Percentiles rank a stretch among this genome's conserved stretches.
These are phyloP conservation scores for Oxyria digyna DNA, from an alignment of 148 eudicot species.

Conservation along the genomic window DNA sequence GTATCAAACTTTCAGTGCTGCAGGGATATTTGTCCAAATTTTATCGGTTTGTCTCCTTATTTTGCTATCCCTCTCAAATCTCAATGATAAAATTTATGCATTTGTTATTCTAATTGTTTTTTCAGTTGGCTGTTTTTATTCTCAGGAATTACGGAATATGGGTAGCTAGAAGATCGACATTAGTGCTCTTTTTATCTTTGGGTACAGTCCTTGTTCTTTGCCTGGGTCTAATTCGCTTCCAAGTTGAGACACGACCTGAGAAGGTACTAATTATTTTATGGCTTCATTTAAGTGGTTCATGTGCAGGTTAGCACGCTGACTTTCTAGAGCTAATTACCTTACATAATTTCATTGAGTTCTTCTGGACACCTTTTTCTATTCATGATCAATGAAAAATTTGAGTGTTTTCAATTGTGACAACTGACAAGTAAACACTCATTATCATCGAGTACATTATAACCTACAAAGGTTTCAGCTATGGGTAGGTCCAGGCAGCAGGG, in stretches of 20 bases:
- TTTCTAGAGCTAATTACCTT: not conserved
- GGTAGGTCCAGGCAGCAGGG: slow-evolving; percentile 96
- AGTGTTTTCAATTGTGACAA: not conserved
- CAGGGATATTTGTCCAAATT: slow-evolving; percentile 87
- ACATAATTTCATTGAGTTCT: not conserved
- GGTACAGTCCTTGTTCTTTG: slow-evolving; percentile 60
- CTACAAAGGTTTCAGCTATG: slow-evolving; percentile 60
- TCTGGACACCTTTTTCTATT: not conserved
- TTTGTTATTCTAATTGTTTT: not conserved
- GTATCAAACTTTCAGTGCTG: slow-evolving; percentile 77
- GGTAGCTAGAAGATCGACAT: slow-evolving; percentile 81
- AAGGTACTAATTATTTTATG: slow-evolving; percentile 42
- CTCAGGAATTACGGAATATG: slow-evolving; percentile 87
- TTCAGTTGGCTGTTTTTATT: slow-evolving; percentile 8
- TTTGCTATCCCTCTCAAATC: not conserved
- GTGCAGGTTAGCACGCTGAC: not conserved
- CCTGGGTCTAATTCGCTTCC: slow-evolving; percentile 73
- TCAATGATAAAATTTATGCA: not conserved
- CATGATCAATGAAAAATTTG: not conserved
- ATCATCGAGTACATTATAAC: not conserved
- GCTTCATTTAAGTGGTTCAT: not conserved
- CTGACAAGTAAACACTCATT: not conserved
- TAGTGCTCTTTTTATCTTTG: slow-evolving; percentile 66
- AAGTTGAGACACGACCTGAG: slow-evolving; percentile 95
- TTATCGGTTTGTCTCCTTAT: slow-evolving; percentile 48